These are phyloP conservation scores for Pythium volutum DNA, from an alignment of 352 stramenopile species.

Conservation along the genomic window DNA sequence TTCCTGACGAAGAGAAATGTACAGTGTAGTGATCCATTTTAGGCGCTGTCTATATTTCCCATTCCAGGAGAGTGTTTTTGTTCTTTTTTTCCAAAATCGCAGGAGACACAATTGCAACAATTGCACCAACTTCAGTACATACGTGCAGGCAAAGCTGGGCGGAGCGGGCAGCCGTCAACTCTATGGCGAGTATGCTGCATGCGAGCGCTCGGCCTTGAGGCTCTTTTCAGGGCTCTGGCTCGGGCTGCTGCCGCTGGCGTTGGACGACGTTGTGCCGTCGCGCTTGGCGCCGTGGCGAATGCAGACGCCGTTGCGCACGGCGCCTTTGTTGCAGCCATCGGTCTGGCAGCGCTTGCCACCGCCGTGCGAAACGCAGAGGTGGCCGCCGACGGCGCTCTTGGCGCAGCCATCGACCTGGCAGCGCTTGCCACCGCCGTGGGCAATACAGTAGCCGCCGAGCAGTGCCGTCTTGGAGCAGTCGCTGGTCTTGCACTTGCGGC, in stretches of 20 bases:
- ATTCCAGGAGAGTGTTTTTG: neutral
- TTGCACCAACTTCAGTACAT: constrained; percentile 12
- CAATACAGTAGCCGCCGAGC: constrained; percentile 72
- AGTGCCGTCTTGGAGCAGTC: constrained; percentile 79
- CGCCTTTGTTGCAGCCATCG: constrained; percentile 79
- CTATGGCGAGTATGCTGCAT: constrained; percentile 10
- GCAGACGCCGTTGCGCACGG: constrained; percentile 81
- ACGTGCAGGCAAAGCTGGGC: constrained; percentile 6
- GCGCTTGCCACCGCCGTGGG: constrained; percentile 46
- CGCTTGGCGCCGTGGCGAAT: constrained; percentile 82
- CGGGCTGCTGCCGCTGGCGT: constrained; percentile 16
- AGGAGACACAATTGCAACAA: neutral
- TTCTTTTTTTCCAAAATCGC: too few relatives aligned
- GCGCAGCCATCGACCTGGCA: constrained; percentile 48
- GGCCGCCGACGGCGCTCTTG: constrained; percentile 19
- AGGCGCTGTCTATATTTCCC: neutral
- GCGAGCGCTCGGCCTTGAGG: constrained; percentile 20
- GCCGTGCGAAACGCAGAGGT: constrained; percentile 46
- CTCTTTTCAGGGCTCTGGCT: constrained; percentile 22
- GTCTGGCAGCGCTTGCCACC: constrained; percentile 77
- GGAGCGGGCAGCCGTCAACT: neutral
- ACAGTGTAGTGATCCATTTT: too few relatives aligned
- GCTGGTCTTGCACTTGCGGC: constrained; percentile 66
- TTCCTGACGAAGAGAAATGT: too few relatives aligned
- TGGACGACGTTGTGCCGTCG: constrained; percentile 32